Evolutionary conservation across 306 rosid species (phyloP), one percentile per base, ranked within the genome.

Genomic region (Prunus mongolica): DNA sequence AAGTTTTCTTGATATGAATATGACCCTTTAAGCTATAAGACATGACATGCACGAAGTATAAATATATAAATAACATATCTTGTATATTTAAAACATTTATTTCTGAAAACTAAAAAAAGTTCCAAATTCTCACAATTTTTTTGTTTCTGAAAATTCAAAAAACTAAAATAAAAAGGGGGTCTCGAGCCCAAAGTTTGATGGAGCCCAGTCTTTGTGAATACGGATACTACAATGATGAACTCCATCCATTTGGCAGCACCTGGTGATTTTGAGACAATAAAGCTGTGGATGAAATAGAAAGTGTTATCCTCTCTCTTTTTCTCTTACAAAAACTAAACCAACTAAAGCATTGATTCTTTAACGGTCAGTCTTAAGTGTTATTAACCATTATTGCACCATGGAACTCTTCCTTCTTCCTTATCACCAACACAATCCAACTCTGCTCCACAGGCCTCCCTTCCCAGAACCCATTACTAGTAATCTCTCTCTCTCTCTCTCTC

Each of bases 231-330:
- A 56, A 56, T 2, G 10, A 1, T 12, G 20, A n/a, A 56, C 12
- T 22, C 28, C 62, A n/a, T 67, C 28, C 18, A 9, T 4, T 67
- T 44, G 30, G 13, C 68, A 64, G 44, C 8, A 7, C 16, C 19
- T 13, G 14, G 54, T 12, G 72, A 38, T 65, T 79, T 72, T 54
- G 73, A 38, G 69, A 30, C 69, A 46, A 27, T 58, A 62, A 52
- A 76, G 15, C 52, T 88, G 96, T 93, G 98, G 98, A 84, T 83
- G 88, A 67, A 80, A 87, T 78, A 74, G 63, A 82, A 80, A 58
- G 69, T 76, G 72, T 85, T 84, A 88, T 93, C 96, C 86, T 70
- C 82, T 75, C 69, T 64, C 75, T 56, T 28, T 72, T 47, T 73
- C 76, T 76, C 71, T 44, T 51, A 14, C 34, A 72, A 60, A 79